Evolutionary conservation across 83 land plant genomes (phyloP).

Genomic region (Picea abies): DNA sequence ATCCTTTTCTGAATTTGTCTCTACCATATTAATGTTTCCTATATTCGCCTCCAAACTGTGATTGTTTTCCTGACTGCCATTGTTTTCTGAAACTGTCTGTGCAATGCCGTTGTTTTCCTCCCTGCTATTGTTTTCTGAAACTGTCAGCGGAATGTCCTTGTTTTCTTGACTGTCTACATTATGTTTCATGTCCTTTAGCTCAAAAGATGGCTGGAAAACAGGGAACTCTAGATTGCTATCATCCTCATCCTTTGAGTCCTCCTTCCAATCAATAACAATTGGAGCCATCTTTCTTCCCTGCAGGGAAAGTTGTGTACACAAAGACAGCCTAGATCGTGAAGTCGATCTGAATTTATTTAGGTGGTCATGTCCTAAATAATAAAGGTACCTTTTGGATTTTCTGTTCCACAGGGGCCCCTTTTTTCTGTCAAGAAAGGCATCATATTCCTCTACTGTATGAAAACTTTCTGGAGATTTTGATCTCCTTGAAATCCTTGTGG

Average conservation of each 20-base stretch:
- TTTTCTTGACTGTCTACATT: not conserved
- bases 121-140: not conserved
- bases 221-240: not conserved
- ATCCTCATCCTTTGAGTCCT: constrained; percentile 1
- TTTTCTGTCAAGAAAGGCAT: not conserved
- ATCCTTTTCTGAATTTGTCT: not conserved
- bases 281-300: not conserved
- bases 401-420: not conserved
- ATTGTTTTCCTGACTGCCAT: not conserved
- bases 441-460: not conserved
- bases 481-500: not conserved
- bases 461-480: constrained; percentile 8
- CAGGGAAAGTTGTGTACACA: not conserved
- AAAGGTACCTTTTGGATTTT: constrained; percentile 4
- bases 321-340: not conserved
- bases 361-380: not conserved
- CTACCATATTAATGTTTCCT: not conserved
- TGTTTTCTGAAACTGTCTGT: not conserved
- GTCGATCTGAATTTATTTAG: not conserved
- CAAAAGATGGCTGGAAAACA: not conserved
- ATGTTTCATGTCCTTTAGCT: not conserved
- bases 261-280: constrained; percentile 3
- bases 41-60: not conserved
- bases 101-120: constrained; percentile 3
- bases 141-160: too few species aligned